Conservation (phyloP, 306 rosid species). For the Biancaea sappan region DNA sequence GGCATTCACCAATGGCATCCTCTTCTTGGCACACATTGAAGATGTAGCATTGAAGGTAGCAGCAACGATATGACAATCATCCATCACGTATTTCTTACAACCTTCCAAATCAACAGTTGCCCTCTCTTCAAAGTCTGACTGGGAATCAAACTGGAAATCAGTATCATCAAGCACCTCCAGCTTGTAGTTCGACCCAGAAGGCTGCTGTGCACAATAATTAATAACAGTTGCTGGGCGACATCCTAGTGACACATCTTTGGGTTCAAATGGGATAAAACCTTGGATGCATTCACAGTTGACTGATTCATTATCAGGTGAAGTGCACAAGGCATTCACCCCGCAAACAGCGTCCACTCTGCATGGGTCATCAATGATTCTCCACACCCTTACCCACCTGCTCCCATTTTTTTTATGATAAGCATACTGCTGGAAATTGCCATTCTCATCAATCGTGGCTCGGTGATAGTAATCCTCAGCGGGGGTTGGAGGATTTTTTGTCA, state of each 20-base stretch:
- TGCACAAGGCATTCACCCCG: slow-evolving; percentile 36
- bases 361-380: slow-evolving; percentile 37
- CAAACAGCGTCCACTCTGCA: slow-evolving; percentile 34
- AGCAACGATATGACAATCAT: slow-evolving; percentile 36
- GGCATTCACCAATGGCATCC: slow-evolving; percentile 42
- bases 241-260: slow-evolving; percentile 24
- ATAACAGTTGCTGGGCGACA: slow-evolving; percentile 23
- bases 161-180: slow-evolving; percentile 37
- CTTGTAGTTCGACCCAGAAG: slow-evolving; percentile 17
- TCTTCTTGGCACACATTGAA: slow-evolving; percentile 34
- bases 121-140: not conserved
- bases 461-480: slow-evolving; percentile 37
- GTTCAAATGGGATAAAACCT: slow-evolving; percentile 30
- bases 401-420: slow-evolving; percentile 38
- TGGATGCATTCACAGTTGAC: slow-evolving; percentile 32
- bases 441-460: slow-evolving; percentile 31
- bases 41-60: slow-evolving; percentile 33
- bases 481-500: slow-evolving; percentile 23
- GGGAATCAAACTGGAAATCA: slow-evolving; percentile 26
- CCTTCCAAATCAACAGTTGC: slow-evolving; percentile 12
- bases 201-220: slow-evolving; percentile 24
- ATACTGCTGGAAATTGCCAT: slow-evolving; percentile 40
- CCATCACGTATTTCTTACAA: slow-evolving; percentile 37
- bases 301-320: slow-evolving; percentile 39
- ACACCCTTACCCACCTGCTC: slow-evolving; percentile 34